phyloP scores from a whole-genome alignment of 306 rosid species.

The Amphicarpaea edgeworthii region DNA sequence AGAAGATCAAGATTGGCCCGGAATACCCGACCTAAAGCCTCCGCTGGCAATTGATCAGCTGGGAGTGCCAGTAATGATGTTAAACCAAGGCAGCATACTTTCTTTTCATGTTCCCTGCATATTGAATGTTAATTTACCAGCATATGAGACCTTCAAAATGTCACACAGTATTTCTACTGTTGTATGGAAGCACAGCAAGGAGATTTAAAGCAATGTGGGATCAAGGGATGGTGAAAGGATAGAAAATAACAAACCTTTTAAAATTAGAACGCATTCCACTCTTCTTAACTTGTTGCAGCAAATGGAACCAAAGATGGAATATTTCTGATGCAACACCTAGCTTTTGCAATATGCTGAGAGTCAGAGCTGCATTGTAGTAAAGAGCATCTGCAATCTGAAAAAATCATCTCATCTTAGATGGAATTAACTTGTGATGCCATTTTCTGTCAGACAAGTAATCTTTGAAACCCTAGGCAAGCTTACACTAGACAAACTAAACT shows the following conservation, averaged over 20 bases:
- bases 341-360: conserved; percentile 77
- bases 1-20: conserved; percentile 87
- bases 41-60: conserved; percentile 74
- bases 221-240: conserved; percentile 1
- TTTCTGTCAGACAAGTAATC: conserved; percentile 23
- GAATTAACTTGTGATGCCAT: conserved; percentile 10
- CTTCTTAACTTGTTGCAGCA: conserved; percentile 86
- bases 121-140: conserved; percentile 13
- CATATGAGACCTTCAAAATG: conserved; percentile 34
- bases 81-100: conserved; percentile 94
- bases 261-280: conserved; percentile 78
- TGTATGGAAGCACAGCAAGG: not conserved
- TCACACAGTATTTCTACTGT: not conserved
- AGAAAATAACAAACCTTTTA: conserved; percentile 61
- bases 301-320: conserved; percentile 88
- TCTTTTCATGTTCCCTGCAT: conserved; percentile 92
- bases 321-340: conserved; percentile 85
- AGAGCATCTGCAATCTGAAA: conserved; percentile 90
- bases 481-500: conserved; percentile 6
- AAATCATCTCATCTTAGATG: conserved; percentile 17
- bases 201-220: not conserved
- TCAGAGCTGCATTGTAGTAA: conserved; percentile 78
- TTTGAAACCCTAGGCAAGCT: conserved; percentile 39
- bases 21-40: conserved; percentile 89
- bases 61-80: conserved; percentile 83